A percentile compares a stretch with the other conserved stretches of the same genome.
These are phyloP conservation scores for Populus hybrid DNA, from an alignment of 441 rosid genomes.

Conservation along the genomic window DNA sequence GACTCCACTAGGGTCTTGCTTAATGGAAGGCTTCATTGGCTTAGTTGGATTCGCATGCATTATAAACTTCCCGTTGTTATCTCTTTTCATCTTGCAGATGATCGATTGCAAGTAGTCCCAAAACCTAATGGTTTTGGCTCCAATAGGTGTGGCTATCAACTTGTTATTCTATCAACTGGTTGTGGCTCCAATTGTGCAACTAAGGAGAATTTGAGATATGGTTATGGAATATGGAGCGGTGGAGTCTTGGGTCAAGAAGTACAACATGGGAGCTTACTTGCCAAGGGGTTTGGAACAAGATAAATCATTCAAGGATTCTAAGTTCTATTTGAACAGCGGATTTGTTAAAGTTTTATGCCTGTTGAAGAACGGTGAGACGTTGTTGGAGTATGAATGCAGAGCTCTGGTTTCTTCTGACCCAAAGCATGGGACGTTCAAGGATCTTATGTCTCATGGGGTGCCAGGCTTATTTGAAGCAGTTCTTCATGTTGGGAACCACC, in stretches of 20 bases:
- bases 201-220: constrained; percentile 15
- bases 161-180: neutral
- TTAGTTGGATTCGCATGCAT: neutral
- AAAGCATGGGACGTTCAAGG: neutral
- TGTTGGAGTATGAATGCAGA: neutral
- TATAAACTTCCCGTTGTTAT: neutral
- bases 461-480: neutral
- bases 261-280: constrained; percentile 5
- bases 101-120: constrained; percentile 21
- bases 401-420: constrained; percentile 3
- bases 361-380: constrained; percentile 9
- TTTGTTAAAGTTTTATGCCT: neutral
- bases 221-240: constrained; percentile 26
- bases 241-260: constrained; percentile 26
- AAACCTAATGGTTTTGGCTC: constrained; percentile 10
- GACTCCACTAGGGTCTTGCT: constrained; percentile 10
- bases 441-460: neutral
- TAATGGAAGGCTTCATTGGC: constrained; percentile 31
- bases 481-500: neutral
- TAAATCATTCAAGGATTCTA: neutral
- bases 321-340: neutral
- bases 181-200: neutral
- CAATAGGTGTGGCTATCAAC: neutral
- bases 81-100: constrained; percentile 26
- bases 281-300: constrained; percentile 6